These are phyloP conservation scores for Aspergillus japonicus DNA, from an alignment of 2,329 filamentous ascomycete genomes.

Conservation along the genomic window DNA sequence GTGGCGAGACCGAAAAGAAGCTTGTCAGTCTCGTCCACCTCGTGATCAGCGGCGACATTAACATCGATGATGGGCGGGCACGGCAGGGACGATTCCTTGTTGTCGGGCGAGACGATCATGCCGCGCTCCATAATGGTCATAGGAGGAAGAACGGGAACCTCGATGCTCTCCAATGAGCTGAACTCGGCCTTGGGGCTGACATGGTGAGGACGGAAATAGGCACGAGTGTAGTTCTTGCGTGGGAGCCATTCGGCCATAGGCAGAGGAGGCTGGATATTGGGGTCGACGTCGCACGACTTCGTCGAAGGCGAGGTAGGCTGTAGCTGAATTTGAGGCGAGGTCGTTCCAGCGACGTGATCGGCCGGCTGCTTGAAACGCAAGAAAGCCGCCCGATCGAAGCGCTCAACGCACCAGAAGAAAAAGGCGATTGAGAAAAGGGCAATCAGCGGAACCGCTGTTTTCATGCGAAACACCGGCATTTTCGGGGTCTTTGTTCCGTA, in stretches of 20 bases:
- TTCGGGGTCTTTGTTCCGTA: slow-evolving; percentile 28
- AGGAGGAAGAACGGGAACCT: slow-evolving; percentile 38
- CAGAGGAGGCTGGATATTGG: slow-evolving; percentile 34
- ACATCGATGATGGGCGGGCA: slow-evolving; percentile 43
- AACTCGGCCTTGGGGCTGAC: slow-evolving; percentile 39
- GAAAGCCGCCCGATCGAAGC: slow-evolving; percentile 39
- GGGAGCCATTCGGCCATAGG: slow-evolving; percentile 43
- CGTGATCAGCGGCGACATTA: slow-evolving; percentile 40
- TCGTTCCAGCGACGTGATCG: slow-evolving; percentile 26
- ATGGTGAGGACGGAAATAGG: slow-evolving; percentile 42
- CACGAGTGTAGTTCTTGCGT: slow-evolving; percentile 46
- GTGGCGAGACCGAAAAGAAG: slow-evolving; percentile 45
- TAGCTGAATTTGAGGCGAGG: slow-evolving; percentile 24
- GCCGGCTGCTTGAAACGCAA: slow-evolving; percentile 38
- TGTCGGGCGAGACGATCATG: slow-evolving; percentile 36
- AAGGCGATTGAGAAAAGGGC: slow-evolving; percentile 39
- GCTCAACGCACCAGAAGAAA: slow-evolving; percentile 43
- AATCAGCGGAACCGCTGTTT: slow-evolving; percentile 40
- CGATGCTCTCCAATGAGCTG: slow-evolving; percentile 38
- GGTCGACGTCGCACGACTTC: slow-evolving; percentile 36
- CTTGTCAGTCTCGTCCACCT: slow-evolving; percentile 42
- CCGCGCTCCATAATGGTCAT: slow-evolving; percentile 42
- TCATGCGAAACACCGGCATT: slow-evolving; percentile 42
- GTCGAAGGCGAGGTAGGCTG: slow-evolving; percentile 18
- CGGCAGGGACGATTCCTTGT: slow-evolving; percentile 32